Base-by-base conservation (phyloP, 2,329 filamentous ascomycete species). In the Neofusicoccum umdonicola region DNA sequence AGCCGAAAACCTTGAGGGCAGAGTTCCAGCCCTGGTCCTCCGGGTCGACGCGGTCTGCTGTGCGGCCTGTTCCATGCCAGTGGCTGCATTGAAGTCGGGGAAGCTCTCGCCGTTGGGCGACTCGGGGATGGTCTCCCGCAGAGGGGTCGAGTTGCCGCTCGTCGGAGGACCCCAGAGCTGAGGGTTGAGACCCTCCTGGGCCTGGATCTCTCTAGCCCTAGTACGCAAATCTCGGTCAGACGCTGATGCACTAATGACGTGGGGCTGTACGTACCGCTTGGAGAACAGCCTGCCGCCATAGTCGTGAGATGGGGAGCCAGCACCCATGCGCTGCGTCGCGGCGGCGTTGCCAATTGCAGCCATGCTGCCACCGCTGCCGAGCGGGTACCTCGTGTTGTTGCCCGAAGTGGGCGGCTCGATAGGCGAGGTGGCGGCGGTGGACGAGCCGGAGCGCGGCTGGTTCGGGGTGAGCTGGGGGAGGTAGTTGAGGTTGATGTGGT, bases 81-180 rank as follows among this genome's bases (percentile, higher is more conserved):
- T 85, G 47, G 91, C 84, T 71, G 88, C 87, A 68, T 90, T 86
- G 75, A 97, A 92, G 77, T 97, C 93, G 65, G 95, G 93, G 72
- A 98, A 98, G 70, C 91, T 94, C 81, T 97, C 94, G 70, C 84
- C 86, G 69, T 91, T 95, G 37, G 95, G 95, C 41, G 94, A 97
- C 80, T 99, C 95, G 68, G 94, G 93, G 67, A 99, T 98, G 69
- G 94, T 97, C 81, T 98, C 95, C 73, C 95, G 92, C 60, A 99
- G 86, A 70, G 95, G 95, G 47, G 94, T 97, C 19, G 94, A 97
- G 78, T 97, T 94, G 69, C 94, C 95, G 77, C 94, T 97, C 64
- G 94, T 97, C 56, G 95, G 94, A 69, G 95, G 94, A 11, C 95
- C 93, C 95, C 95, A 98, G 61, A 89, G 79, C 77, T 86, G 84